Conservation (phyloP, 768 basidiomycete species). For the Termitomyces sp. region DNA sequence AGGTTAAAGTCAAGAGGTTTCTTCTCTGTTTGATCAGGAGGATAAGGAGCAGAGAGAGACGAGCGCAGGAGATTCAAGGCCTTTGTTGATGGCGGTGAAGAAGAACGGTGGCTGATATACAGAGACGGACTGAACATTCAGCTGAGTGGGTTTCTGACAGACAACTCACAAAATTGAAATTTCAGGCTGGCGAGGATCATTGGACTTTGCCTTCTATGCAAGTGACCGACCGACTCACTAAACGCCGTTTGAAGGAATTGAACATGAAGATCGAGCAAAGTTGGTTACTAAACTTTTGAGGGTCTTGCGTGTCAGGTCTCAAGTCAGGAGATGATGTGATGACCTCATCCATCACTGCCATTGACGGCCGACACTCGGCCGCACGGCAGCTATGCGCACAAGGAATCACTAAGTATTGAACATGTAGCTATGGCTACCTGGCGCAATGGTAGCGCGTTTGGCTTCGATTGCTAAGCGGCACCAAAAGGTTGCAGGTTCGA, state of each 20-base stretch:
- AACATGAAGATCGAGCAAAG: no score
- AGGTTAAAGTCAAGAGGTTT: conserved; percentile 66
- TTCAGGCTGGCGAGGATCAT: conserved; percentile 36
- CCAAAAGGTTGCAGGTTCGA: conserved; percentile 98
- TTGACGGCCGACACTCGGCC: no score
- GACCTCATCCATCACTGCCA: no score
- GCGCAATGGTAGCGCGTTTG: conserved; percentile 96
- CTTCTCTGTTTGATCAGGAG: conserved; percentile 39
- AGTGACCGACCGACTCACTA: conserved; percentile 21
- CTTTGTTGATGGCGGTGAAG: conserved; percentile 60
- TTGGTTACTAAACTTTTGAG: no score
- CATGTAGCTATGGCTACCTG: conserved; percentile 79
- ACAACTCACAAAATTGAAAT: conserved; percentile 61
- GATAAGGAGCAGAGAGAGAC: conserved; percentile 60
- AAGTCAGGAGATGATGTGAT: no score
- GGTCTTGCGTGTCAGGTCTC: no score
- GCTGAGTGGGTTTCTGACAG: background rate
- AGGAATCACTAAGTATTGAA: no score
- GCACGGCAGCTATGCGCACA: no score
- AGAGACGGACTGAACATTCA: background rate
- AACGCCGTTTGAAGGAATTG: conserved; percentile 31
- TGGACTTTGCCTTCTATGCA: background rate
- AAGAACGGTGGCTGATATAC: conserved; percentile 54
- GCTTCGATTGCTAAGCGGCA: conserved; percentile 76
- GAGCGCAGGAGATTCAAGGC: conserved; percentile 58